These are phyloP conservation scores for Panellus pusillus DNA, from an alignment of 768 basidiomycete genomes.

Conservation along the genomic window DNA sequence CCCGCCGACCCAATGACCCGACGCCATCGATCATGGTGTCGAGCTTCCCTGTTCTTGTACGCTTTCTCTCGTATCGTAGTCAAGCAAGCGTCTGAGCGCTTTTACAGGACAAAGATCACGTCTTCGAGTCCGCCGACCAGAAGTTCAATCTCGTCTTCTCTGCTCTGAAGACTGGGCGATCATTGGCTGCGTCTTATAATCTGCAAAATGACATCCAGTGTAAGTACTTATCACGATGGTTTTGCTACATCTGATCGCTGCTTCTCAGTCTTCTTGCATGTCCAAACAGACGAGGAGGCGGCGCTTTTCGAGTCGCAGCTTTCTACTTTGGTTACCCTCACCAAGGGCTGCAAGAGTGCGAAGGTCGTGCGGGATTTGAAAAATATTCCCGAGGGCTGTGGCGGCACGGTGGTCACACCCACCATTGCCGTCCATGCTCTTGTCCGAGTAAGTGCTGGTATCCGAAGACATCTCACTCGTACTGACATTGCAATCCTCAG, in stretches of 20 bases:
- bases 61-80: conserved; percentile 29
- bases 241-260: conserved; percentile 5
- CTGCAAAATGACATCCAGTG: conserved; percentile 83
- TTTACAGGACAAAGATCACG: conserved; percentile 58
- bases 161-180: conserved; percentile 76
- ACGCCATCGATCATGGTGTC: conserved; percentile 91
- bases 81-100: not conserved
- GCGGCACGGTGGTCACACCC: conserved; percentile 74
- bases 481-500: conserved; percentile 38
- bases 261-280: conserved; percentile 73
- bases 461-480: not conserved
- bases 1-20: conserved; percentile 76
- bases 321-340: conserved; percentile 75
- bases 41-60: conserved; percentile 74
- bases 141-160: conserved; percentile 86
- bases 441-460: conserved; percentile 64
- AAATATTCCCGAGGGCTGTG: conserved; percentile 88
- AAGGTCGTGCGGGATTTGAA: conserved; percentile 60
- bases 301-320: conserved; percentile 70
- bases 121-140: conserved; percentile 72
- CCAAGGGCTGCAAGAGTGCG: conserved; percentile 83
- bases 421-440: conserved; percentile 79
- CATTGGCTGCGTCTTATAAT: conserved; percentile 86
- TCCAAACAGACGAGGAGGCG: conserved; percentile 62
- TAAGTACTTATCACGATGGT: conserved; percentile 33